A percentile compares a stretch with the other conserved stretches of the same genome.
These are phyloP conservation scores for Hymenoscyphus scutula DNA, from an alignment of 2,329 filamentous ascomycete species.

Conservation along the genomic window DNA sequence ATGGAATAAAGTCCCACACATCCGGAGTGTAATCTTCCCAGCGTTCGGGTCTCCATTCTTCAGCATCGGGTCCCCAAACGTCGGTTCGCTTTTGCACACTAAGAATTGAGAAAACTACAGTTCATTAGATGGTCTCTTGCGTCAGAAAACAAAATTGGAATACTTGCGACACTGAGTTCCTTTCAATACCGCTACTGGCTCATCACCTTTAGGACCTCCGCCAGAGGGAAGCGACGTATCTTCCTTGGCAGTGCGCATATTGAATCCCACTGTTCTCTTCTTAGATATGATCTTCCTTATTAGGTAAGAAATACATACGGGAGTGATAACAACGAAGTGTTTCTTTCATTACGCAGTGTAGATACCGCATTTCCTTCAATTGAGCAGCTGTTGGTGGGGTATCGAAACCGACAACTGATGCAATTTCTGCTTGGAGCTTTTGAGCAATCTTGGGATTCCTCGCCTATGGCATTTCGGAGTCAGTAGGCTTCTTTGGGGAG, in stretches of 20 bases:
- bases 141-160: no score
- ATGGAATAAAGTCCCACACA: constrained; percentile 7
- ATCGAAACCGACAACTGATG: constrained; percentile 4
- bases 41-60: constrained; percentile 41
- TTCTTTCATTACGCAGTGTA: constrained; percentile 8
- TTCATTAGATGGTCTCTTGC: no score
- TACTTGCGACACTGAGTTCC: no score
- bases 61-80: constrained; percentile 33
- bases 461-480: neutral
- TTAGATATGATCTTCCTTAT: no score
- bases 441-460: constrained; percentile 3
- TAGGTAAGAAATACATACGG: neutral
- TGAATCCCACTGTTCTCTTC: no score
- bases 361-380: constrained; percentile 9
- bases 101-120: no score
- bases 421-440: constrained; percentile 8
- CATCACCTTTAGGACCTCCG: no score
- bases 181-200: no score
- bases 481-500: no score
- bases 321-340: constrained; percentile 4
- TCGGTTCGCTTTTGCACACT: no score
- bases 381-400: constrained; percentile 6
- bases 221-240: no score
- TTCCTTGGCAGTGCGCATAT: no score
- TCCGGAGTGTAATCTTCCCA: constrained; percentile 35